Conservation (phyloP, 805 yeast genomes). For the Saturnispora serradocipensis region DNA sequence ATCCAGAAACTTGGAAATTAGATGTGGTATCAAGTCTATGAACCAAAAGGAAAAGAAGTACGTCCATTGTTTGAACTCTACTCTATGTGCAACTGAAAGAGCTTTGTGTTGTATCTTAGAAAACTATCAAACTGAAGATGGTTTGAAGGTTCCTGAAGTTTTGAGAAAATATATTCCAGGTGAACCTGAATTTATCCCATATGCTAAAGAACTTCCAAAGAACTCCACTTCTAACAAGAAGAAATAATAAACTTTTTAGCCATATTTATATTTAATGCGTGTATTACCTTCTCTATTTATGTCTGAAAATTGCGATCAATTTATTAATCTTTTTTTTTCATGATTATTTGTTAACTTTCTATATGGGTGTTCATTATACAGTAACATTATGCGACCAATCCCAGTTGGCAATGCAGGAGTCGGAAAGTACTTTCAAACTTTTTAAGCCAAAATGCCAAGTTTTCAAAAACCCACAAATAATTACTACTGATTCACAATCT, state of each 20-base stretch:
- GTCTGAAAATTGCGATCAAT: background rate
- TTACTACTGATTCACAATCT: slow-evolving; percentile 1
- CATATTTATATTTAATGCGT: slow-evolving; percentile 1
- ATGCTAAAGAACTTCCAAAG: slow-evolving; percentile 83
- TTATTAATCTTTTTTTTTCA: background rate
- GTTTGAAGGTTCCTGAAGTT: slow-evolving; percentile 88
- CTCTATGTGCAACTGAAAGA: slow-evolving; percentile 96
- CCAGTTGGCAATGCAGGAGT: background rate
- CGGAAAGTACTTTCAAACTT: background rate
- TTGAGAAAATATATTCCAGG: slow-evolving; percentile 96
- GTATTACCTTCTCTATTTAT: background rate
- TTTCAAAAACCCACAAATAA: background rate
- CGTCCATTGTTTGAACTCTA: slow-evolving; percentile 96
- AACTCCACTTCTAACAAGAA: slow-evolving; percentile 77
- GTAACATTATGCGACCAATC: background rate
- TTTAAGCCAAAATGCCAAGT: background rate
- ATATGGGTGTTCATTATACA: background rate
- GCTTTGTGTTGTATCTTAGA: slow-evolving; percentile 95
- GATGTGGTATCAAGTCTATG: slow-evolving; percentile 96
- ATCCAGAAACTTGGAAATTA: slow-evolving; percentile 95
- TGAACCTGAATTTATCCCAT: slow-evolving; percentile 95
- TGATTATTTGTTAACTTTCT: background rate
- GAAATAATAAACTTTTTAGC: slow-evolving; percentile 15
- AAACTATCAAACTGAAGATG: slow-evolving; percentile 96
- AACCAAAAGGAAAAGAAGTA: slow-evolving; percentile 94